Percentiles rank a stretch among this genome's conserved stretches.
Evolutionary conservation across 2,329 filamentous ascomycete genomes (phyloP).

Genomic region (Colletotrichum chrysophilum): DNA sequence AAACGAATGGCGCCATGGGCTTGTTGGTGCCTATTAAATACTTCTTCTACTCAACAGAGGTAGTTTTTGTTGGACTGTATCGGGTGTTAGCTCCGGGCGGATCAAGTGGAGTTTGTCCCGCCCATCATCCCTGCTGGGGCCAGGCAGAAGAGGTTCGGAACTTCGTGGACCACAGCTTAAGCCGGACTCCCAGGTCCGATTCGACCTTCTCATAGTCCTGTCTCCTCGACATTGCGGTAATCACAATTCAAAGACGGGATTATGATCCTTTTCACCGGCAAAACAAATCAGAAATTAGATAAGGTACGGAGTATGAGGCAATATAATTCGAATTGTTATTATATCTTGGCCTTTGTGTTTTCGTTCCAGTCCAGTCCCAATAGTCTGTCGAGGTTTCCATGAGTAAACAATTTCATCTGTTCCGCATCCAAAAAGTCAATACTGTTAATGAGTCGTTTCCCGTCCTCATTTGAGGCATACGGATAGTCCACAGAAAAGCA

Average conservation of each 20-base stretch:
- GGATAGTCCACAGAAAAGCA: background rate
- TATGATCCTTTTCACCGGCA: background rate
- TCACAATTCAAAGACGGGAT: rapidly evolving
- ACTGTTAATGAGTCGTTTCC: background rate
- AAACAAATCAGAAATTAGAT: rapidly evolving
- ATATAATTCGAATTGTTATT: background rate
- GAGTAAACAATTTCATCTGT: background rate
- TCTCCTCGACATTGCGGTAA: rapidly evolving
- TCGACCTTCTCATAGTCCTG: background rate
- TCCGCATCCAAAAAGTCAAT: background rate
- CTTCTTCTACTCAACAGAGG: rapidly evolving
- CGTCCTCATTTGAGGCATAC: background rate
- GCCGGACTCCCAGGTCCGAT: rapidly evolving
- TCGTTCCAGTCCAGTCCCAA: rapidly evolving
- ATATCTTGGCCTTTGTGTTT: background rate
- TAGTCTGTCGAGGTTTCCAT: background rate
- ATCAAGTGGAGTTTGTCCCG: background rate
- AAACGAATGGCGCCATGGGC: background rate
- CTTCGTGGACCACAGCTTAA: background rate
- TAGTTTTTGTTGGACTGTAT: background rate
- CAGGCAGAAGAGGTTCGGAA: background rate
- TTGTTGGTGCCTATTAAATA: background rate
- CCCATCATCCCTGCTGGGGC: background rate
- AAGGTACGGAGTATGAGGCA: background rate
- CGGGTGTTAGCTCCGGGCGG: too few species aligned